A percentile compares a stretch with the other conserved stretches of the same genome.
Evolutionary conservation across 2,329 filamentous ascomycete species (phyloP).

Genomic region (Tricladium varicosporioides): DNA sequence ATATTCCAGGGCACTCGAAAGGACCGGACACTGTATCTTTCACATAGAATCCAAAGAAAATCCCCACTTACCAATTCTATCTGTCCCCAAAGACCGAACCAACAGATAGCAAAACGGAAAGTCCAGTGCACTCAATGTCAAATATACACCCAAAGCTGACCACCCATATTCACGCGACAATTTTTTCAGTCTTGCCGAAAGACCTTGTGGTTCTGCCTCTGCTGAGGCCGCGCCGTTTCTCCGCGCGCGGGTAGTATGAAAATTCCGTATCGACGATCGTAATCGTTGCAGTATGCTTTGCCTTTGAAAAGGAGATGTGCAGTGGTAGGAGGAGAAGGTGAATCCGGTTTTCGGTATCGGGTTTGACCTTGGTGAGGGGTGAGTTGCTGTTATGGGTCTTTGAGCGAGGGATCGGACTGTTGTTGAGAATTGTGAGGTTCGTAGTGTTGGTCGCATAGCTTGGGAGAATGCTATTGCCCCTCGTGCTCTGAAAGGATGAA

Average conservation of each 20-base stretch:
- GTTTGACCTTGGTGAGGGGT: slow-evolving; percentile 9
- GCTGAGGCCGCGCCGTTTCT: slow-evolving; percentile 15
- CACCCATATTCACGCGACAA: slow-evolving; percentile 92
- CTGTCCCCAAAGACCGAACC: slow-evolving; percentile 78
- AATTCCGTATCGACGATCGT: slow-evolving; percentile 22
- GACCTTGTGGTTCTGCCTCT: slow-evolving; percentile 22
- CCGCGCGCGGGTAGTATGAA: slow-evolving; percentile 22
- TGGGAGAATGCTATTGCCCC: slow-evolving; percentile 11
- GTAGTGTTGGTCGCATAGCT: slow-evolving; percentile 13
- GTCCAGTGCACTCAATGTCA: slow-evolving; percentile 78
- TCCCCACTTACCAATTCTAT: slow-evolving; percentile 68
- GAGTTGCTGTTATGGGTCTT: slow-evolving; percentile 15
- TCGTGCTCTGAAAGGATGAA: slow-evolving; percentile 15
- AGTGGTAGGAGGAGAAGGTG: slow-evolving; percentile 23
- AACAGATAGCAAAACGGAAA: slow-evolving; percentile 94
- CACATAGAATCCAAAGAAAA: background rate
- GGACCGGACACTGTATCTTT: background rate
- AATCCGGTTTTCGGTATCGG: slow-evolving; percentile 18
- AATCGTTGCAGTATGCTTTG: slow-evolving; percentile 23
- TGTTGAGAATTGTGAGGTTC: slow-evolving; percentile 1
- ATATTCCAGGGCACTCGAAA: slow-evolving; percentile 1
- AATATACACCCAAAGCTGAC: slow-evolving; percentile 88
- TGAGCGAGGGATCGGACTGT: slow-evolving; percentile 9
- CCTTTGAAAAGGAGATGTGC: slow-evolving; percentile 9
- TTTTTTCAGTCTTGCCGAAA: slow-evolving; percentile 59